A percentile compares a stretch with the other conserved stretches of the same genome.
Conservation (phyloP, 169 alveolate genomes). For the Eimeria falciformis region DNA sequence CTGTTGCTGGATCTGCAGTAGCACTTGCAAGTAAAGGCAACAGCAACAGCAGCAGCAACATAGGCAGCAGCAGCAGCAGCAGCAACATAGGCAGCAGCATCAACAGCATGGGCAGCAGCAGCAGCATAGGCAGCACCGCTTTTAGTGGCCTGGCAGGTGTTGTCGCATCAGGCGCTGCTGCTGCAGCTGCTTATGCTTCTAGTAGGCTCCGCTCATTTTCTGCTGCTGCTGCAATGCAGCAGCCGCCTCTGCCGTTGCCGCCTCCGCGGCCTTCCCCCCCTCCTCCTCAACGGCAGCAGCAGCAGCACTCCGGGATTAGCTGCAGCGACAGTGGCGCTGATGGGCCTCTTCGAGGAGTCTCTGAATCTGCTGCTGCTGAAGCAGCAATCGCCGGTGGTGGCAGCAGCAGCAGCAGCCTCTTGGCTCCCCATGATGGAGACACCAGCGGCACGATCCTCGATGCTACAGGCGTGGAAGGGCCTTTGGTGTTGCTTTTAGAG, state of each 20-base stretch:
- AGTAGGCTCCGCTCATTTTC: conserved; percentile 44
- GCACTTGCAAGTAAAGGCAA: not conserved
- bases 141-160: conserved; percentile 48
- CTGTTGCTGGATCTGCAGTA: conserved; percentile 17
- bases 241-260: conserved; percentile 12
- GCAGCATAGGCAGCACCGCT: conserved; percentile 6
- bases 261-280: not conserved
- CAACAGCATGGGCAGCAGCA: not conserved
- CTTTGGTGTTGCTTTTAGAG: conserved; percentile 59
- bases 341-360: not conserved
- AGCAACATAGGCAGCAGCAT: not conserved
- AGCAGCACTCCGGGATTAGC: conserved; percentile 10
- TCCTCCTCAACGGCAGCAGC: conserved; percentile 7
- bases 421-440: not conserved
- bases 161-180: conserved; percentile 40
- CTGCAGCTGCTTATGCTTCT: conserved; percentile 60
- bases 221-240: not conserved
- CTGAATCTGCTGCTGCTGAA: conserved; percentile 1
- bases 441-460: not conserved
- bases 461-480: not conserved
- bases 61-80: conserved; percentile 11
- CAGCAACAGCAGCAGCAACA: not conserved
- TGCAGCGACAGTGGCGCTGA: not conserved
- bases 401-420: conserved; percentile 20
- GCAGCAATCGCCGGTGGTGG: conserved; percentile 2